Evolutionary conservation across 768 basidiomycete genomes (phyloP), one percentile per base, ranked within the genome.

Genomic region (Exsudoporus frostii): DNA sequence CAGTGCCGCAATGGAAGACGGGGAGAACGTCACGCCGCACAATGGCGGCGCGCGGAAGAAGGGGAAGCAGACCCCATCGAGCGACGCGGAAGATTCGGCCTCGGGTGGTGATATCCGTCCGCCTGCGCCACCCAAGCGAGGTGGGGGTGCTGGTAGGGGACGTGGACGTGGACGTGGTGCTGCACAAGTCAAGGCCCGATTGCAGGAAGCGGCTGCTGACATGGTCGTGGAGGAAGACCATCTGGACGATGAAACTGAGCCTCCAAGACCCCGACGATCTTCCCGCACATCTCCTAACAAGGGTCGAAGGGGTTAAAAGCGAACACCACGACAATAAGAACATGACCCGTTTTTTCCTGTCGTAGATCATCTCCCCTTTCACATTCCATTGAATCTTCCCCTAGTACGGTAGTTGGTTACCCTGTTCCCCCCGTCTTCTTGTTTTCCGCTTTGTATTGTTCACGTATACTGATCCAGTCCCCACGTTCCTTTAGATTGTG

Each of bases 231-330:
- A 64, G 27, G 70, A 66, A 37, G 65, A 65, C 20, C 69, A 69
- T 38, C 37, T 54, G 50, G 52, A 70, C 11, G 64, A 68, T 2
- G 62, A 51, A 25, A 64, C 54, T 1, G 58, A 61, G n/a, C 54
- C 65, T 9, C 53, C 66, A 3, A 53, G 44, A 27, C 69, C 67
- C 4, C 65, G 75, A 48, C 65, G 75, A 37, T 73, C 75, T 15
- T 39, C 63, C 20, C 74, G 74, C 29, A 61, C 68, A 19, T 53
- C 66, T 3, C 69, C 71, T 17, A 66, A 69, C 60, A 76, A 72
- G 56, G 61, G 60, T 32, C 64, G 62, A 19, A 50, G 20, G 42
- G 55, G 27, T 29, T 67, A 22, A 53, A n/a, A 5, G n/a, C n/a
- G n/a, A n/a, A n/a, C n/a, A 37, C 33, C 22, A 47, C 8, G 20